Evolutionary conservation across 1,139 yeast genomes (phyloP), one percentile per base, ranked within the genome.

Genomic region (Kodamaea fungicola): DNA sequence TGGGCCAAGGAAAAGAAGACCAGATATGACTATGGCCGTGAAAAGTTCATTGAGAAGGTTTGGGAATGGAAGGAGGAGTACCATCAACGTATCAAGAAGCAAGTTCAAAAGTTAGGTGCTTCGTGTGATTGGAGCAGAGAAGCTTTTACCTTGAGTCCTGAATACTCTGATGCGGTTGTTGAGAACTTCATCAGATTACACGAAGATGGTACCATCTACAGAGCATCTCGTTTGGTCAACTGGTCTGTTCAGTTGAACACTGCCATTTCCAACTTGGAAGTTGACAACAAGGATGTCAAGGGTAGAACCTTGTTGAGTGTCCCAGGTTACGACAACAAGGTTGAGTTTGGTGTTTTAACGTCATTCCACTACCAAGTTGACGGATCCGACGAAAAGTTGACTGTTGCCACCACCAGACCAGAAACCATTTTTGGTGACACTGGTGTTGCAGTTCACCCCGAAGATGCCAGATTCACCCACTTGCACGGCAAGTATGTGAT

Each of bases 41-140:
- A 90, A 57, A 82, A 80, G 51, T 92, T 92, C 52, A 68, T 87
- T 42, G 83, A 76, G 33, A 83, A 85, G 58, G 97, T 92, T 30
- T 90, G 97, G 97, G 96, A 88, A 54, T 94, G 98, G 99, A 92
- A 94, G 64, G 95, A 89, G 47, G 90, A 84, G 45, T 94, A 92
- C 69, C 97, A 92, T 55, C 64, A 62, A 43, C 83, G 86, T 52
- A 92, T 92, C 61, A 86, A 86, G 69, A 64, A 73, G 47, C 99
- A 92, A 68, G 78, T 92, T 57, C 75, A 81, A 64, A 79, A 79
- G 46, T 74, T 92, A 56, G 98, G 98, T 63, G 97, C 97, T 29
- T 92, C 97, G 13, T 92, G 90, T 55, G 97, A 90, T 62, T 94
- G 97, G 97, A 62, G 74, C 33, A 82, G 92, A 57, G 98, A 92